Conservation (phyloP, 441 rosid genomes). For the Populus trichocarpa region DNA sequence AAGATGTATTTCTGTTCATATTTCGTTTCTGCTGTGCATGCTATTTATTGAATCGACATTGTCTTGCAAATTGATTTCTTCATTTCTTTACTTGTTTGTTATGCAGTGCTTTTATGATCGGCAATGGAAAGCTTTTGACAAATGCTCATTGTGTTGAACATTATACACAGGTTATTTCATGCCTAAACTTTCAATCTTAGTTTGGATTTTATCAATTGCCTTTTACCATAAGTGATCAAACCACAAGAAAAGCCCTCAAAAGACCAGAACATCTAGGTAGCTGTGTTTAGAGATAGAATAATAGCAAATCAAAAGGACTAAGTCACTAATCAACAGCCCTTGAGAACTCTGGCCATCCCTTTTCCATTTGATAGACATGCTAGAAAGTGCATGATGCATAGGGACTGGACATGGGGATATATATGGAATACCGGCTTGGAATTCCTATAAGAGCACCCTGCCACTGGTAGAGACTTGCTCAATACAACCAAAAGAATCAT, state of each 20-base stretch:
- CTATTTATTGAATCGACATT: background rate
- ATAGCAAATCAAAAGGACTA: background rate
- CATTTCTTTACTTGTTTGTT: conserved; percentile 6
- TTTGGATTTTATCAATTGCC: background rate
- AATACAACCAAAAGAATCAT: background rate
- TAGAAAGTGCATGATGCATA: background rate
- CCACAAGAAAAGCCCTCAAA: background rate
- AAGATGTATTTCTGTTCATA: background rate
- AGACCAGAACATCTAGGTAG: background rate
- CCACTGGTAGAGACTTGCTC: background rate
- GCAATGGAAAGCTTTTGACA: conserved; percentile 88
- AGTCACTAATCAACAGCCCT: background rate
- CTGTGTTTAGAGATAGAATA: background rate
- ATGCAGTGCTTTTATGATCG: conserved; percentile 96
- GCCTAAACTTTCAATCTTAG: background rate
- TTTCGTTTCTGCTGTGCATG: background rate
- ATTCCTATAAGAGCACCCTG: background rate
- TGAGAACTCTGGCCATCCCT: background rate
- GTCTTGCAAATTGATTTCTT: background rate
- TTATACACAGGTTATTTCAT: conserved; percentile 63
- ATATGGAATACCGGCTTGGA: background rate
- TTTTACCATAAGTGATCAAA: background rate
- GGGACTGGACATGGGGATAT: background rate
- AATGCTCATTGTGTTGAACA: conserved; percentile 96
- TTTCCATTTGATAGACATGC: background rate